Base-by-base conservation (phyloP, 345 rosid species). In the Gossypium ekmanianum region DNA sequence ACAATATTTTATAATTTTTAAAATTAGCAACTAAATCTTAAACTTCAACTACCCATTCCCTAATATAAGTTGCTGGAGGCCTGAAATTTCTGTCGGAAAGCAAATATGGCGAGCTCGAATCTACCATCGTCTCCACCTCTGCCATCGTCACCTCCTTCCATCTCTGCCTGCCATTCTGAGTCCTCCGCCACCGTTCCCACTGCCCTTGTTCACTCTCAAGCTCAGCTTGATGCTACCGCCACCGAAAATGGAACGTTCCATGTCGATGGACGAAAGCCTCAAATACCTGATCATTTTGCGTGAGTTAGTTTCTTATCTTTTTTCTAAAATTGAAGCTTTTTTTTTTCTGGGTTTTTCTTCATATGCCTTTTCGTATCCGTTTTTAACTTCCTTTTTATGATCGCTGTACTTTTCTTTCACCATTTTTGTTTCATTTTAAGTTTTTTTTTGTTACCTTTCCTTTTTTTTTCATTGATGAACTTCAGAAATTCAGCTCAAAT, bases 211-310 rank as follows among this genome's bases (percentile, higher is more conserved):
- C 61, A 74, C 16, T 61, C 51, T 17, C 67, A 68, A 51, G 12
- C 54, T 12, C 61, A 69, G 70, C 71, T 51, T 27, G 81, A 75
- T 39, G 74, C 47, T 26, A 48, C 71, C 20, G 27, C 67, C 27
- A n/a, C 50, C 22, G 26, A 57, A 27, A 80, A 73, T 8, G 81
- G 81, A 45, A 74, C 44, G 41, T n/a, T 29, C 44, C 63, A 75
- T 54, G 73, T 55, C 39, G 63, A 48, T 39, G 83, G 80, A 57
- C 57, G 3, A 39, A 78, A 83, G 52, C 79, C 83, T 77, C 71
- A 47, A 4, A 63, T 62, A 34, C 17, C 47, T 17, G 66, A 63
- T 45, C 71, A 75, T 80, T 78, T 78, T 69, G 74, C 64, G 81
- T 83, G 48, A 75, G 85, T 72, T 39, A 22, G 41, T 72, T 61